A percentile compares a stretch with the other conserved stretches of the same genome.
Conservation (phyloP, 2,329 filamentous ascomycete genomes). For the Sarocladium strictum region DNA sequence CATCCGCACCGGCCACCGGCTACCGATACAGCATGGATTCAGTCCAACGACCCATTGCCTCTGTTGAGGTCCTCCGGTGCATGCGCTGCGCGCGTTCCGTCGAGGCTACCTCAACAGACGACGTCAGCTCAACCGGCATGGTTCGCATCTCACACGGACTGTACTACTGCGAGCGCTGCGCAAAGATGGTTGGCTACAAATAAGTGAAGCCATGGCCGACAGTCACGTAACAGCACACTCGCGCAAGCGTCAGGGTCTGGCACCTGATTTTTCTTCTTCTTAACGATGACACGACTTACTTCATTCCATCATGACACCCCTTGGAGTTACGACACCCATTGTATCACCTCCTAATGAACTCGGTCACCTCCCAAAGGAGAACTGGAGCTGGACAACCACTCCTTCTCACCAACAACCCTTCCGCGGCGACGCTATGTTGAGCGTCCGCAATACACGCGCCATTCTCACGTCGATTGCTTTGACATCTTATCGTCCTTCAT, state of each 20-base stretch:
- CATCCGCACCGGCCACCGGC: conserved; percentile 18
- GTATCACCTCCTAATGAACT: background rate
- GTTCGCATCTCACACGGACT: conserved; percentile 59
- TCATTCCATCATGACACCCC: background rate
- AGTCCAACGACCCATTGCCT: conserved; percentile 37
- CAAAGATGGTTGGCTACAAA: conserved; percentile 58
- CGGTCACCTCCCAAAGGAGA: background rate
- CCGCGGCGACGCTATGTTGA: background rate
- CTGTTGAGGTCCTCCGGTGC: conserved; percentile 56
- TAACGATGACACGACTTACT: background rate
- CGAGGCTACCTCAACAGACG: conserved; percentile 56
- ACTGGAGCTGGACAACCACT: background rate
- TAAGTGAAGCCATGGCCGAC: conserved; percentile 28
- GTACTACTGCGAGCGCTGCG: conserved; percentile 61
- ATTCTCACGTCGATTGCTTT: background rate
- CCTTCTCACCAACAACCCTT: background rate
- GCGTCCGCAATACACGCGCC: conserved; percentile 4
- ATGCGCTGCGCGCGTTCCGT: conserved; percentile 55
- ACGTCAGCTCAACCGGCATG: conserved; percentile 54
- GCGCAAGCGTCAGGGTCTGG: background rate
- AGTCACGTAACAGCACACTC: background rate
- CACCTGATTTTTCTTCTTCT: no score
- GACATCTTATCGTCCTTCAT: background rate
- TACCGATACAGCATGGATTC: conserved; percentile 45
- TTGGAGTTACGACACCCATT: background rate